Evolutionary conservation across 2,329 filamentous ascomycete genomes (phyloP).

Genomic region (Pseudogymnoascus sp.): DNA sequence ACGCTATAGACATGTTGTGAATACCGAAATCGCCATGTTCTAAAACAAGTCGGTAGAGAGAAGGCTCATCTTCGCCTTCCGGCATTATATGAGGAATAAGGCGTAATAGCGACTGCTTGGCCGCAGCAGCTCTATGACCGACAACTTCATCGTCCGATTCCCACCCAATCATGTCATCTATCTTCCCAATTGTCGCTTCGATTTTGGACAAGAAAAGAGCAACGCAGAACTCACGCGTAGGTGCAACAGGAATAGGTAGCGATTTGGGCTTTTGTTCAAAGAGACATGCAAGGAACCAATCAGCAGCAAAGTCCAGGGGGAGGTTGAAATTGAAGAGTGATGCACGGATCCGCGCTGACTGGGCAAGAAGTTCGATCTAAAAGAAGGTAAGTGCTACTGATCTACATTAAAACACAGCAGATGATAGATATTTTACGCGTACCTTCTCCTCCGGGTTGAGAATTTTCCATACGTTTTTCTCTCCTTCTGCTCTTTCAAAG

Average conservation of each 20-base stretch:
- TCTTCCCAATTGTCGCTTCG: constrained; percentile 21
- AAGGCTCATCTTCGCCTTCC: constrained; percentile 13
- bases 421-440: constrained; percentile 5
- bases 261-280: constrained; percentile 22
- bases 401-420: background rate
- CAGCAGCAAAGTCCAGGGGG: background rate
- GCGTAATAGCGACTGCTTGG: constrained; percentile 25
- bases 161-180: constrained; percentile 24
- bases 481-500: constrained; percentile 13
- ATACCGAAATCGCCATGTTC: constrained; percentile 32
- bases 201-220: constrained; percentile 21
- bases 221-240: constrained; percentile 20
- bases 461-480: constrained; percentile 14
- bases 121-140: constrained; percentile 12
- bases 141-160: constrained; percentile 18
- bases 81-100: constrained; percentile 22
- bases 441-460: background rate
- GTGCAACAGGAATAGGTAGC: constrained; percentile 21
- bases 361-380: background rate
- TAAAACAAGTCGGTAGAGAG: constrained; percentile 29
- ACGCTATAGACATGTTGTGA: constrained; percentile 27
- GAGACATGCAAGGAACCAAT: constrained; percentile 21
- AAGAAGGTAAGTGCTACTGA: background rate
- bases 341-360: background rate
- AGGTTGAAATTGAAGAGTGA: background rate